phyloP scores from a whole-genome alignment of 2,329 filamentous ascomycete species.

The Colletotrichum melonis region DNA sequence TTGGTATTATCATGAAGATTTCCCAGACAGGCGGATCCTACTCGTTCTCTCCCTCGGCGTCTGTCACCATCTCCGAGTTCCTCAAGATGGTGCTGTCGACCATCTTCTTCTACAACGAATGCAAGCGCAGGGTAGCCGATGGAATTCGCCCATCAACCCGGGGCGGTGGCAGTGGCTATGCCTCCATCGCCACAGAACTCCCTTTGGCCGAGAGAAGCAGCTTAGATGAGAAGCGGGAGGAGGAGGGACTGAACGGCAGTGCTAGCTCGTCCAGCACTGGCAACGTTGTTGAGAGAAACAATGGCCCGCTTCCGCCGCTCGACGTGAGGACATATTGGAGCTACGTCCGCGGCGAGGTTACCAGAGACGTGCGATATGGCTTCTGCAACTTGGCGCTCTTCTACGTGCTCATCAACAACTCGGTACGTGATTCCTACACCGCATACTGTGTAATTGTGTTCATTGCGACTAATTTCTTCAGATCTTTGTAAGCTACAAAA shows the following conservation, averaged over 20 bases:
- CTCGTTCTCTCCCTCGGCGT: slow-evolving; percentile 44
- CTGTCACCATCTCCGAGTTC: slow-evolving; percentile 46
- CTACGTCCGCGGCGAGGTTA: slow-evolving; percentile 41
- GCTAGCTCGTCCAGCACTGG: slow-evolving; percentile 21
- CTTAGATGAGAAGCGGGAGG: slow-evolving; percentile 37
- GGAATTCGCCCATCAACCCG: slow-evolving; percentile 36
- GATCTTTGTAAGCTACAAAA: slow-evolving; percentile 46
- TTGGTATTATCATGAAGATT: slow-evolving; percentile 48
- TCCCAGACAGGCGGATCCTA: slow-evolving; percentile 43
- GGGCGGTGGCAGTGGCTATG: slow-evolving; percentile 34
- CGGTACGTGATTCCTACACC: slow-evolving; percentile 32
- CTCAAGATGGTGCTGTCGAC: slow-evolving; percentile 46
- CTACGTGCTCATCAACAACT: slow-evolving; percentile 49
- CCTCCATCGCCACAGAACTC: slow-evolving; percentile 32
- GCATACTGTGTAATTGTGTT: neutral
- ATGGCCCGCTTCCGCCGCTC: slow-evolving; percentile 22
- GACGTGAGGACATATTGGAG: slow-evolving; percentile 35
- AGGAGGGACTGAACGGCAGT: slow-evolving; percentile 33
- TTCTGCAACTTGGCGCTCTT: slow-evolving; percentile 46
- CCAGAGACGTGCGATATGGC: slow-evolving; percentile 44
- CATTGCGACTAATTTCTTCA: slow-evolving; percentile 33
- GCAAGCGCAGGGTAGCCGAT: slow-evolving; percentile 35
- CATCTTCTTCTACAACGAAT: slow-evolving; percentile 44
- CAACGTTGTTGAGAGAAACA: slow-evolving; percentile 23
- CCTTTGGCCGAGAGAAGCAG: slow-evolving; percentile 34